Percentiles rank a stretch among this genome's conserved stretches.
These are phyloP conservation scores for Lotus japonicus DNA, from an alignment of 306 rosid species.

Conservation along the genomic window DNA sequence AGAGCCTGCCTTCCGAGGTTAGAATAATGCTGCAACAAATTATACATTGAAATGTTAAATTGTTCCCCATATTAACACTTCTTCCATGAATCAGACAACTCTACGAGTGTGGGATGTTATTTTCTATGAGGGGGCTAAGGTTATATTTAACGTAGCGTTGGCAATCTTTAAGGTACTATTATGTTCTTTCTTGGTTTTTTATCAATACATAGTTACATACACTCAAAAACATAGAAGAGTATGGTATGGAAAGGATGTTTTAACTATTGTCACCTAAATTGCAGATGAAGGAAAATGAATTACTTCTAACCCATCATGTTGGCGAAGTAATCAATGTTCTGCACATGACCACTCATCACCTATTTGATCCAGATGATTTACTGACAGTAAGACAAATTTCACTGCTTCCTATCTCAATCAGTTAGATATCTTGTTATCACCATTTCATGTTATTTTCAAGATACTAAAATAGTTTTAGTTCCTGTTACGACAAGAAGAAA, in stretches of 20 bases:
- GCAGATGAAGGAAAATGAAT: slow-evolving; percentile 94
- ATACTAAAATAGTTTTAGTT: not conserved
- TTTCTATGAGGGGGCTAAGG: slow-evolving; percentile 93
- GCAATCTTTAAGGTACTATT: slow-evolving; percentile 82
- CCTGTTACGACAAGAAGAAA: not conserved
- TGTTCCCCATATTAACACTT: slow-evolving; percentile 22
- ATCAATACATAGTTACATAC: not conserved
- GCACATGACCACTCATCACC: slow-evolving; percentile 82
- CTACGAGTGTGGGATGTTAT: slow-evolving; percentile 96
- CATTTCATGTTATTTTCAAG: not conserved
- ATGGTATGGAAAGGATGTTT: slow-evolving; percentile 13
- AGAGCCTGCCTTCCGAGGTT: slow-evolving; percentile 97
- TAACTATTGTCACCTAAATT: slow-evolving; percentile 23
- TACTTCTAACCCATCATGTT: slow-evolving; percentile 72
- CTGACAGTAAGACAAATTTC: slow-evolving; percentile 49
- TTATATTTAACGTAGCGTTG: slow-evolving; percentile 85
- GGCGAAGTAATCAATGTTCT: slow-evolving; percentile 84
- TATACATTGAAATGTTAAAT: slow-evolving; percentile 2
- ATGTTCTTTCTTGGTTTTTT: not conserved
- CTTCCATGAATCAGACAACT: slow-evolving; percentile 56
- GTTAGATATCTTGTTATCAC: not conserved
- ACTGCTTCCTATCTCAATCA: not conserved
- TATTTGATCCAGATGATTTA: slow-evolving; percentile 92
- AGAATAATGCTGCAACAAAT: not conserved
- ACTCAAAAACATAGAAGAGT: not conserved